Evolutionary conservation across 2,329 filamentous ascomycete species (phyloP).

Genomic region (Colletotrichum orbiculare): DNA sequence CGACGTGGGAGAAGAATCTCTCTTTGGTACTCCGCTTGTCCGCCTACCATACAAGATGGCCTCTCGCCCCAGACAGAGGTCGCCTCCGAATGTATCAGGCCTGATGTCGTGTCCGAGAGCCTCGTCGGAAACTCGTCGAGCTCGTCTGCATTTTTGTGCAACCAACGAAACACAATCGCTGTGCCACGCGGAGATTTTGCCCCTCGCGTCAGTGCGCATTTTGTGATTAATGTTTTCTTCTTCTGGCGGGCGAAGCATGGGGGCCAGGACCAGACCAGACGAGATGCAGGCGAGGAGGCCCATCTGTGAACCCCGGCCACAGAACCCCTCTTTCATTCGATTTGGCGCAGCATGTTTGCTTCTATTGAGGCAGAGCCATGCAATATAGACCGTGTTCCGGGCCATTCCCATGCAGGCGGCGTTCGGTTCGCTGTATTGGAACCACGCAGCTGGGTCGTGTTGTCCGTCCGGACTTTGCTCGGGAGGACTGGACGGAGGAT

Average conservation of each 20-base stretch:
- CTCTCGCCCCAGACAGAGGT: neutral
- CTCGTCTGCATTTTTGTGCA: constrained; percentile 3
- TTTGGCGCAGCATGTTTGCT: constrained; percentile 18
- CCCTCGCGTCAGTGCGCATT: neutral
- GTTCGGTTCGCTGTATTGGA: constrained; percentile 3
- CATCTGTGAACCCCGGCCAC: too few species aligned
- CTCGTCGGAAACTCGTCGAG: neutral
- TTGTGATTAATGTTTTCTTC: neutral
- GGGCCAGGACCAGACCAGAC: neutral
- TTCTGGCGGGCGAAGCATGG: neutral
- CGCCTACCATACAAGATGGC: too few species aligned
- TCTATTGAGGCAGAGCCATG: neutral
- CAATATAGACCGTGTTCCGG: too few species aligned
- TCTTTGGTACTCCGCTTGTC: too few species aligned
- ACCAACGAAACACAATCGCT: neutral
- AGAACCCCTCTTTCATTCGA: neutral
- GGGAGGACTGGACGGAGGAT: neutral
- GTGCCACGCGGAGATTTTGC: constrained; percentile 10
- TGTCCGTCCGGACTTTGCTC: neutral
- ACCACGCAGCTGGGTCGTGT: constrained; percentile 17
- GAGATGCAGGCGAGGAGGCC: too few species aligned
- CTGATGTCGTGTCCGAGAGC: neutral
- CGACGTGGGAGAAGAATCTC: too few species aligned
- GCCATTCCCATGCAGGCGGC: constrained; percentile 8
- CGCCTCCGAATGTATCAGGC: too few species aligned